Base-by-base conservation (phyloP, 495 filamentous ascomycete species). In the Annulohypoxylon moriforme region DNA sequence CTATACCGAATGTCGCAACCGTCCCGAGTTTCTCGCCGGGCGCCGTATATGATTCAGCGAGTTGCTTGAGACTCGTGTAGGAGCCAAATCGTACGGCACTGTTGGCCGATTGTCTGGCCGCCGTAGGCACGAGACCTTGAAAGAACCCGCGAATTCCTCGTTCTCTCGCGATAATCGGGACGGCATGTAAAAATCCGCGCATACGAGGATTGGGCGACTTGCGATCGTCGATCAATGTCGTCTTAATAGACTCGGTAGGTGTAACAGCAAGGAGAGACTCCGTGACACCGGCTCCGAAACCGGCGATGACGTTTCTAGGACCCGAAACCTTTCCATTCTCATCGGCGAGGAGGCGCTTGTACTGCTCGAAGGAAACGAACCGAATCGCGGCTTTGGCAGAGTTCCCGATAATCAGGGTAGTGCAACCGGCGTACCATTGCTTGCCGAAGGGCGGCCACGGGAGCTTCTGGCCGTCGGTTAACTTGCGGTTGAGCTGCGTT, bases 381-480 rank as follows among this genome's bases (percentile, higher is more conserved):
- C 95, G 89, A 71, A 99, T 94, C 56, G 96, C 96, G 40, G 96
- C 96, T 81, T 99, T 99, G 68, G 94, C 81, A 27, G 94, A 95
- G 82, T 99, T 99, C 58, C 96, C 96, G 69, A 98, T 94, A 53
- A 99, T 96, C 79, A 98, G 83, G 24, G 96, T 98, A 20, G 96
- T 98, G 82, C 96, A 99, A 36, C 96, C 96, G 36, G 96, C 96
- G 77, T 98, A 99, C 96, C 96, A 99, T 75, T 97, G 94, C 62
- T 79, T 83, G 31, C 96, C 96, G 71, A 98, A 98, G 25, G 93
- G 92, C 33, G 96, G 96, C 92, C 93, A 98, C 49, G 94, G 94
- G n/a, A 97, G 86, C 83, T 96, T 97, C 82, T 94, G 82, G 46
- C 89, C 89, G 62, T 91, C 89, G 25, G 91, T 83, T 74, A 98